Base-by-base conservation (phyloP, 2,329 filamentous ascomycete genomes). In the Aspergillus amoenus region DNA sequence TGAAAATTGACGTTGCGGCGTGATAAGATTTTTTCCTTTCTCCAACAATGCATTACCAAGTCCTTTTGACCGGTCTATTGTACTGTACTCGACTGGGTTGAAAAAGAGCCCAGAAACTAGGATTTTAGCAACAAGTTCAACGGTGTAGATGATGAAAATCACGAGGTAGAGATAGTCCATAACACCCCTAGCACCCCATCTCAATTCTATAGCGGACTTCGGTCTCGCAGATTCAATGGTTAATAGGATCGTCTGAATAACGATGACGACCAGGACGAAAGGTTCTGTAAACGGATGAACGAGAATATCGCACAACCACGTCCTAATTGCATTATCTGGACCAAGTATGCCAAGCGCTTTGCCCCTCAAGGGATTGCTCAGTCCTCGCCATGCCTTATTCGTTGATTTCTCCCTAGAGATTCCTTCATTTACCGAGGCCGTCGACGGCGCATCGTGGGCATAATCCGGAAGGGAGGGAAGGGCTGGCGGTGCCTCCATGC, bases 21-120 rank as follows among this genome's bases (percentile, higher is more conserved):
- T 86, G 70, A 97, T 95, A 22, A 96, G 81, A 21, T 85, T 83
- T 59, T 86, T 85, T 58, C 90, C 90, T 74, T 93, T 93, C 60
- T 90, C 87, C 42, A 85, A 78, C 18, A 97, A 79, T 11, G 88
- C 90, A 62, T 88, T 86, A 52, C 85, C 86, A 8, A 96, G 76
- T 11, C 92, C 90, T 32, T 88, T 81, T 62, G 88, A 84, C 52
- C 90, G 85, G 72, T 95, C 90, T 60, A 95, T 89, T 5, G 92
- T 95, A 73, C 91, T 96, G 73, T 97, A 97, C 70, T 97, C 93
- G 8, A 86, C 79, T 2, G 94, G 90, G 70, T 99, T 99, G 63
- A 96, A 80, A 32, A 99, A 81, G 66, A 99, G 89, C 0, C 94
- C 95, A 0, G 94, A 99, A 0, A 99, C 95, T 59, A 99, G 88